Evolutionary conservation across 75 land plant species (phyloP).

Genomic region (Pseudotsuga menziesii): DNA sequence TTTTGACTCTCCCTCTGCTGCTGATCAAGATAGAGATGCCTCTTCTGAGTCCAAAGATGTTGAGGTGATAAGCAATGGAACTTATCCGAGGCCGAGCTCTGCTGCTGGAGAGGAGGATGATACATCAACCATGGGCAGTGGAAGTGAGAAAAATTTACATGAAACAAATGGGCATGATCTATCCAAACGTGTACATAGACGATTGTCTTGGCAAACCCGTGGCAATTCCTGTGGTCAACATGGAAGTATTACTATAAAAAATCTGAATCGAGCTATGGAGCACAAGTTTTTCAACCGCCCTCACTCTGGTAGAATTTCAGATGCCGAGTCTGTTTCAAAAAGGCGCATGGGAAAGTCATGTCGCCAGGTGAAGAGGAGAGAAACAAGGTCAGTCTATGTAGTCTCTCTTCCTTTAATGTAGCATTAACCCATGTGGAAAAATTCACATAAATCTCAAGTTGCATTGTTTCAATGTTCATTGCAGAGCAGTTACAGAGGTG

Average conservation of each 20-base stretch:
- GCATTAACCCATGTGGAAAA: background rate
- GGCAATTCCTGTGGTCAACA: slow-evolving; percentile 7
- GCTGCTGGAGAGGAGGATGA: slow-evolving; percentile 16
- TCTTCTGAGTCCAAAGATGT: slow-evolving; percentile 12
- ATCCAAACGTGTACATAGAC: slow-evolving; percentile 18
- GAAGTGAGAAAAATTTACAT: slow-evolving; percentile 29
- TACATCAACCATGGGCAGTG: slow-evolving; percentile 14
- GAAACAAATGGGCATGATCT: slow-evolving; percentile 8
- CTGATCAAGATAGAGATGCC: slow-evolving; percentile 32
- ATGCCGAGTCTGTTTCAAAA: slow-evolving; percentile 35
- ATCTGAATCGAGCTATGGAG: background rate
- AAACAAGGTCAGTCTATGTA: slow-evolving; percentile 25
- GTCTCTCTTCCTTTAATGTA: background rate
- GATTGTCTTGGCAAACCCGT: slow-evolving; percentile 51
- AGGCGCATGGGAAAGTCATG: slow-evolving; percentile 56
- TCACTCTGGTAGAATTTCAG: slow-evolving; percentile 8
- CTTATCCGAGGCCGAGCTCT: background rate
- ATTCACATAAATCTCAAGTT: background rate
- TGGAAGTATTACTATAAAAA: slow-evolving; percentile 15
- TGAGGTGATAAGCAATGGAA: background rate
- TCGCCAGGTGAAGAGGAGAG: slow-evolving; percentile 40
- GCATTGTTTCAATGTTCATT: background rate
- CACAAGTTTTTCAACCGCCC: background rate
- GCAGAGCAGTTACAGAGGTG: slow-evolving; percentile 1
- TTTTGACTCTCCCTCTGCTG: slow-evolving; percentile 26